A percentile compares a stretch with the other conserved stretches of the same genome.
Evolutionary conservation across 1,139 yeast species (phyloP).

Genomic region (Geotrichum aggregatum): DNA sequence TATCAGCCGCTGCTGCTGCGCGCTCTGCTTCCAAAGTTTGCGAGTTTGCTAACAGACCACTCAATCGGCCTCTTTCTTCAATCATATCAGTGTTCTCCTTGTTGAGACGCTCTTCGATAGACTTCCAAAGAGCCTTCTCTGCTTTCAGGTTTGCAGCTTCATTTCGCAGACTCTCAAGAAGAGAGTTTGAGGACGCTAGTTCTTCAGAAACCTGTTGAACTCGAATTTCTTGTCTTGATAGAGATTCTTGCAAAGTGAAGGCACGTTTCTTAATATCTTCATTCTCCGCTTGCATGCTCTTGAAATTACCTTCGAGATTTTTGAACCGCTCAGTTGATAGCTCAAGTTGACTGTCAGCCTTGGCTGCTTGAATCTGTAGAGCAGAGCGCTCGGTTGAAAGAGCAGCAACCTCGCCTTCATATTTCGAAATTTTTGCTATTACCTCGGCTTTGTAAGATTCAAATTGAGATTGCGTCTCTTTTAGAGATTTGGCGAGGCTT

Average conservation of each 20-base stretch:
- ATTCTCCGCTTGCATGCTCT: slow-evolving; percentile 45
- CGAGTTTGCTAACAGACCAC: slow-evolving; percentile 55
- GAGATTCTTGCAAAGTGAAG: slow-evolving; percentile 51
- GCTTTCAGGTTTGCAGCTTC: slow-evolving; percentile 51
- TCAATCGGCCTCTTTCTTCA: slow-evolving; percentile 59
- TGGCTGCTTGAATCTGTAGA: slow-evolving; percentile 45
- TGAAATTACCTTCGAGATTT: slow-evolving; percentile 38
- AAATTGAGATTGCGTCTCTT: slow-evolving; percentile 39
- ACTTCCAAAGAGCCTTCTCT: slow-evolving; percentile 51
- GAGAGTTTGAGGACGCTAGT: slow-evolving; percentile 44
- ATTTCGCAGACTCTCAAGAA: slow-evolving; percentile 38
- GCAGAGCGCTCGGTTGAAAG: slow-evolving; percentile 50
- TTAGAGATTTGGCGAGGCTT: slow-evolving; percentile 35
- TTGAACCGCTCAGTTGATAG: slow-evolving; percentile 46
- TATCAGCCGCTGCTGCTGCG: slow-evolving; percentile 50
- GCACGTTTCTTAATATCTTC: slow-evolving; percentile 44
- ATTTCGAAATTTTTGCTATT: slow-evolving; percentile 40
- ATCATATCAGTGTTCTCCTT: slow-evolving; percentile 53
- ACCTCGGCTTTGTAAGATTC: slow-evolving; percentile 44
- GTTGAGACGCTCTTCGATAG: slow-evolving; percentile 51
- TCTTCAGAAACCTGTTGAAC: slow-evolving; percentile 57
- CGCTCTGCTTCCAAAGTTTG: slow-evolving; percentile 58
- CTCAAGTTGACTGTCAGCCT: slow-evolving; percentile 46
- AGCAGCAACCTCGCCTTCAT: slow-evolving; percentile 42
- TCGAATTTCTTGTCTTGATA: slow-evolving; percentile 52